A percentile compares a stretch with the other conserved stretches of the same genome.
Conservation (phyloP, 805 yeast species). For the Monosporozyma yasuniensis region DNA sequence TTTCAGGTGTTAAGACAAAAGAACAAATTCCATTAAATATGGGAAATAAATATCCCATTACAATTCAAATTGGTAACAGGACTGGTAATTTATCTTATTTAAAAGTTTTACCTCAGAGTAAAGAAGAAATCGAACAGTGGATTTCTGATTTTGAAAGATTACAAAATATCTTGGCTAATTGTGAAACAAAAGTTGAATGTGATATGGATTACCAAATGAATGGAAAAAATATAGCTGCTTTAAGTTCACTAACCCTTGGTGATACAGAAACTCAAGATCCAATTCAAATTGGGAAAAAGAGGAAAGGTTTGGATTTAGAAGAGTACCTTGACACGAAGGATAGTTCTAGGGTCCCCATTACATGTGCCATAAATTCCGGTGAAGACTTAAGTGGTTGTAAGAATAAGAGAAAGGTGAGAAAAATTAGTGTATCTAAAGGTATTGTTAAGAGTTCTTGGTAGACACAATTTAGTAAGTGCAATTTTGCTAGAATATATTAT, state of each 20-base stretch:
- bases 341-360: constrained; percentile 14
- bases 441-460: constrained; percentile 26
- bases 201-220: not conserved
- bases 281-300: constrained; percentile 10
- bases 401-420: constrained; percentile 16
- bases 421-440: constrained; percentile 28
- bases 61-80: not conserved
- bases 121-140: constrained; percentile 16
- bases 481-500: not conserved
- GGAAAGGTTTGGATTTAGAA: constrained; percentile 17
- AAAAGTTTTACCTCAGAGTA: constrained; percentile 13
- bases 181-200: not conserved
- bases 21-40: constrained; percentile 13
- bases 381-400: not conserved
- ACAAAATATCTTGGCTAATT: constrained; percentile 1
- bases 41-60: not conserved
- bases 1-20: constrained; percentile 6
- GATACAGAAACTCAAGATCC: constrained; percentile 9
- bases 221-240: not conserved
- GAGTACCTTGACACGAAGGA: constrained; percentile 14
- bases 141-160: constrained; percentile 12
- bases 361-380: constrained; percentile 8
- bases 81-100: constrained; percentile 16
- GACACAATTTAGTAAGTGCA: constrained; percentile 1
- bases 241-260: constrained; percentile 3